Base-by-base conservation (phyloP, 306 rosid species). In the Vicia villosa region DNA sequence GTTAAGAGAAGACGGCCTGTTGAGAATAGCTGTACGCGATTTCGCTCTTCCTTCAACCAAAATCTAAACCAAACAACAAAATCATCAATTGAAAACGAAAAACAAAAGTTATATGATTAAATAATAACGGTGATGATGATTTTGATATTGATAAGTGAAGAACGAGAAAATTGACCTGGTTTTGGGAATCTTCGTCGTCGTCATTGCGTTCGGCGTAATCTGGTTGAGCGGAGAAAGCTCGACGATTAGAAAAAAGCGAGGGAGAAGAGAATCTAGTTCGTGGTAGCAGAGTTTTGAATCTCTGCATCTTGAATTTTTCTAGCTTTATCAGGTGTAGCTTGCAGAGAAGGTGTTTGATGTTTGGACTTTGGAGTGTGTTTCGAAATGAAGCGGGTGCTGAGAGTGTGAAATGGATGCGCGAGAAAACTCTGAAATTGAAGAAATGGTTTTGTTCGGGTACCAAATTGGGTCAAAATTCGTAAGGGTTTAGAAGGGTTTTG, bases 1-100 rank as follows among this genome's bases (percentile, higher is more conserved):
- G 72, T 87, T 92, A 21, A 92, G 83, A 66, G 83, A 77, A 32
- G 89, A 80, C 5, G 96, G 92, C 51, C 95, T 78, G 78, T 89
- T 86, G 79, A 92, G 90, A 70, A 89, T 79, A 24, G 97, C 95
- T 19, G 92, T 73, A 81, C 97, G 87, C 22, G 92, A 89, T 66
- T 84, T 92, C 36, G 90, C 85, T 79, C 86, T 84, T 83, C 97
- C 97, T 82, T 89, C 86, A 52, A 92, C 97, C 64, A 74, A 68
- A 81, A 92, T 87, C 97, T 92, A 83, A 63, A 38, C 46, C 69
- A 69, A 17, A 69, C 4, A 68, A 69, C 28, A 8, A 56, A 63
- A 45, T 30, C 10, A 8, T 10, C 12, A 40, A 40, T 57, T 28
- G 4, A 9, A 32, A 49, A 30, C 5, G 8, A 66, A 57, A 65